Evolutionary conservation across 345 rosid genomes (phyloP).

Genomic region (Kernera saxatilis): DNA sequence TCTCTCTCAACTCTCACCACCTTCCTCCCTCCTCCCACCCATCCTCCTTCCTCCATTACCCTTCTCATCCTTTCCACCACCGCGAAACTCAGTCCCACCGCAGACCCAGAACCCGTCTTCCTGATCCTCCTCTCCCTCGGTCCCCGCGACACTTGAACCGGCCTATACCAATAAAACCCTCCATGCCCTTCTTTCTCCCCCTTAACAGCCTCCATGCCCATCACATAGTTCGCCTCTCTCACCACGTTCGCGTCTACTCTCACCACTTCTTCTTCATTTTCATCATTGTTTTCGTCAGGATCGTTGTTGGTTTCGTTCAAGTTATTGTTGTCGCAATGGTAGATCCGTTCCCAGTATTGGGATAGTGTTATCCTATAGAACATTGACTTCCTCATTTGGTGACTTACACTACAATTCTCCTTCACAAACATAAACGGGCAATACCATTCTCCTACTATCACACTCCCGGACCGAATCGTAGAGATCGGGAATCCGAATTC

Average conservation of each 20-base stretch:
- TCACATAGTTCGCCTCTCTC: constrained; percentile 40
- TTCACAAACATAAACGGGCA: constrained; percentile 67
- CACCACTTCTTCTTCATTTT: constrained; percentile 25
- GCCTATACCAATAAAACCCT: constrained; percentile 54
- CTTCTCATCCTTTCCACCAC: constrained; percentile 70
- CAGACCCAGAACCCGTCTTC: constrained; percentile 17
- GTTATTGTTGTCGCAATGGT: constrained; percentile 30
- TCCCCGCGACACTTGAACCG: not conserved
- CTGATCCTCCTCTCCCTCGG: constrained; percentile 12
- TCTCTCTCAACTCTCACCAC: constrained; percentile 48
- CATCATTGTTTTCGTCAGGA: not conserved
- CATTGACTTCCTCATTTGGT: constrained; percentile 52
- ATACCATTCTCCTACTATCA: constrained; percentile 66
- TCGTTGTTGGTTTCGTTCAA: not conserved
- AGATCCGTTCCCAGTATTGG: constrained; percentile 68
- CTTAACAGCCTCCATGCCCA: constrained; percentile 43
- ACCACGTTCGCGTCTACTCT: constrained; percentile 31
- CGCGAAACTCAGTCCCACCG: constrained; percentile 51
- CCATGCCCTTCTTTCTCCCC: constrained; percentile 29
- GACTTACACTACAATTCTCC: constrained; percentile 37
- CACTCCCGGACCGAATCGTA: constrained; percentile 32
- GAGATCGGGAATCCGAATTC: constrained; percentile 38
- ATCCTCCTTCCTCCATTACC: constrained; percentile 66
- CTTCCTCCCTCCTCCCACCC: constrained; percentile 45
- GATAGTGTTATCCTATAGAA: constrained; percentile 57